Evolutionary conservation across 2,329 filamentous ascomycete genomes (phyloP).

Genomic region (Trichoderma hamatum): DNA sequence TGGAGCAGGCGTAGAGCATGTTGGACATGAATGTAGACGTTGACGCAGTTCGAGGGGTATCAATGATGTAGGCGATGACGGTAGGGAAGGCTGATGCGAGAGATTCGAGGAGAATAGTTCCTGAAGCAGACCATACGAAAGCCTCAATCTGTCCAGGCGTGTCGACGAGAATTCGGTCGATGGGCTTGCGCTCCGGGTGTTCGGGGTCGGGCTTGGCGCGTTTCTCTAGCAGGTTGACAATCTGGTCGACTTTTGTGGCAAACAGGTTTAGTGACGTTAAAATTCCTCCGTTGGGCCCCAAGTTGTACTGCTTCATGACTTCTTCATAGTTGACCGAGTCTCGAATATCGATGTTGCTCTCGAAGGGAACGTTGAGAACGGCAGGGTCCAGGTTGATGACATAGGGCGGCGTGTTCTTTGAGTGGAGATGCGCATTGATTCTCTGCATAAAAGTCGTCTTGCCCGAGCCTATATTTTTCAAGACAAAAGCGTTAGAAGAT

Average conservation of each 20-base stretch:
- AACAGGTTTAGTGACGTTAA: slow-evolving; percentile 95
- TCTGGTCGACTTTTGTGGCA: slow-evolving; percentile 96
- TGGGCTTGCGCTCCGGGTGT: slow-evolving; percentile 62
- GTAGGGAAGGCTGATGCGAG: slow-evolving; percentile 94
- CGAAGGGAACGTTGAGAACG: slow-evolving; percentile 89
- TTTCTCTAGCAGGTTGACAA: slow-evolving; percentile 87
- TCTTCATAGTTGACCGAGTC: slow-evolving; percentile 99
- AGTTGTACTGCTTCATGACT: slow-evolving; percentile 99
- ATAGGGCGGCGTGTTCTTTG: slow-evolving; percentile 79
- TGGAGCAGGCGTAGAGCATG: slow-evolving; percentile 98
- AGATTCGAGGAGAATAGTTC: slow-evolving; percentile 89
- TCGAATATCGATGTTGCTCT: slow-evolving; percentile 97
- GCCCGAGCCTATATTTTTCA: slow-evolving; percentile 67
- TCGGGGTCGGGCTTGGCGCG: slow-evolving; percentile 67
- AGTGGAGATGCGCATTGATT: slow-evolving; percentile 90
- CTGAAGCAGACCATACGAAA: slow-evolving; percentile 96
- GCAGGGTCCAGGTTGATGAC: slow-evolving; percentile 97
- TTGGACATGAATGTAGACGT: slow-evolving; percentile 99
- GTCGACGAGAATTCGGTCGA: slow-evolving; percentile 87
- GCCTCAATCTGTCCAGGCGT: slow-evolving; percentile 98
- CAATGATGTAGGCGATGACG: slow-evolving; percentile 95
- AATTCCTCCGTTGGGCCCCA: slow-evolving; percentile 96
- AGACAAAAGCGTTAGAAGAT: not conserved
- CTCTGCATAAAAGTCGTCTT: slow-evolving; percentile 99
- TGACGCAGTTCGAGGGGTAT: slow-evolving; percentile 89